Evolutionary conservation across 257 asterid genomes (phyloP).

Genomic region (Cruciata laevipes): DNA sequence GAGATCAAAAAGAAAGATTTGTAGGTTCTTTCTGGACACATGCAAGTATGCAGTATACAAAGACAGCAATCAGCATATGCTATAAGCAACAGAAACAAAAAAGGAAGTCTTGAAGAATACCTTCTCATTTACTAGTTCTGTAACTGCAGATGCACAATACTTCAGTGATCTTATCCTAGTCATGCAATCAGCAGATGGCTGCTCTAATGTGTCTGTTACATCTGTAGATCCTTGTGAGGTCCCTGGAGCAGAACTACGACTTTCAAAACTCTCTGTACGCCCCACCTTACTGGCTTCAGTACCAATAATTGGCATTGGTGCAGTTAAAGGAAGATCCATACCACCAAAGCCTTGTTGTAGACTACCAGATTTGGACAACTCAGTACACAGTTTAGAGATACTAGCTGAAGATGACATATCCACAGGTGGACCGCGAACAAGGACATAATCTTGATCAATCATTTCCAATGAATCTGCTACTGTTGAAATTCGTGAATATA

Average conservation of each 20-base stretch:
- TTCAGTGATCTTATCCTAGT: constrained; percentile 69
- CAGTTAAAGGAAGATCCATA: constrained; percentile 37
- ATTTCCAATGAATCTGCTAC: constrained; percentile 61
- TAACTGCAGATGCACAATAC: constrained; percentile 52
- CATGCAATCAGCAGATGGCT: constrained; percentile 56
- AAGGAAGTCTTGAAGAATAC: constrained; percentile 23
- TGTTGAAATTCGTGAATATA: constrained; percentile 30
- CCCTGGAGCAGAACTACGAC: constrained; percentile 52
- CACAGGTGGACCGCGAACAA: constrained; percentile 61
- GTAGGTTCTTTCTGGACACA: not conserved
- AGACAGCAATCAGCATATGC: not conserved
- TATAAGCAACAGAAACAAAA: not conserved
- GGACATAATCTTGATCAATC: constrained; percentile 74
- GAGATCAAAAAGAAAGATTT: not conserved
- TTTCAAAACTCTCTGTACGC: constrained; percentile 37
- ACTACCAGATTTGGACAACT: constrained; percentile 43
- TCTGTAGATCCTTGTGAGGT: constrained; percentile 54
- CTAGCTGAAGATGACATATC: constrained; percentile 54
- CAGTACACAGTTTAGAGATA: constrained; percentile 39
- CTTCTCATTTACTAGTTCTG: constrained; percentile 68
- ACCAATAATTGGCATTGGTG: constrained; percentile 51
- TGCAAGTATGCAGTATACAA: not conserved
- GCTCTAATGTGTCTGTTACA: constrained; percentile 40
- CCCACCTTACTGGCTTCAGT: constrained; percentile 33
- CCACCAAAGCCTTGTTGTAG: constrained; percentile 34